These are phyloP conservation scores for Cicer yamashitae DNA, from an alignment of 306 rosid species.

Conservation along the genomic window DNA sequence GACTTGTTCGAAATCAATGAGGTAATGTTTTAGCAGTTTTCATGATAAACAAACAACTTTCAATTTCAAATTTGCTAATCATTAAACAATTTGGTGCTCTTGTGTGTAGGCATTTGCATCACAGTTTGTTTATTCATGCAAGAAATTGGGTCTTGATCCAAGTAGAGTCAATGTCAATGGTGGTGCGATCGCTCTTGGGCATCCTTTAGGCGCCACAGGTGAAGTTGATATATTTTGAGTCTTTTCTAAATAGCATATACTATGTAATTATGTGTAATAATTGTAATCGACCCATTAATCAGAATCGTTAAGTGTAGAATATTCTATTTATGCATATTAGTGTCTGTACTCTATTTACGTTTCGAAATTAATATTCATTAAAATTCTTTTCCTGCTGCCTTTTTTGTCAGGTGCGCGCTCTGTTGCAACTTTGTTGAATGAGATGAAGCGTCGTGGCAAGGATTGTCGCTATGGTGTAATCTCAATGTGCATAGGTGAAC, in stretches of 20 bases:
- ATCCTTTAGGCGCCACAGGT: conserved; percentile 97
- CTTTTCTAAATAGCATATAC: background rate
- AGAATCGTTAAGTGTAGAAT: too few species aligned
- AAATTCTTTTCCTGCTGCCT: background rate
- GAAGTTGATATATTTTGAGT: conserved; percentile 14
- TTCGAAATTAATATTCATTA: too few species aligned
- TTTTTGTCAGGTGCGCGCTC: conserved; percentile 79
- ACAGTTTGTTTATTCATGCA: conserved; percentile 77
- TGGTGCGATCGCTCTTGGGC: conserved; percentile 94
- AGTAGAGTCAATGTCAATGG: conserved; percentile 84
- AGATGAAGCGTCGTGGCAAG: conserved; percentile 87
- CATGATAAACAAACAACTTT: background rate
- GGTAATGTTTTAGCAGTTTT: too few species aligned
- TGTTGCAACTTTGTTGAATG: conserved; percentile 80
- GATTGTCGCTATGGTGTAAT: conserved; percentile 79
- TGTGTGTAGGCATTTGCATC: conserved; percentile 89
- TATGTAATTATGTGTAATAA: too few species aligned
- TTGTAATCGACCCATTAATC: too few species aligned
- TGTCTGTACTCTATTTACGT: too few species aligned
- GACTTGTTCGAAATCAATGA: too few species aligned
- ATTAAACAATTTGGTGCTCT: conserved; percentile 26
- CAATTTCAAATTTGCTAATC: conserved; percentile 32
- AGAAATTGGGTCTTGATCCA: conserved; percentile 83
- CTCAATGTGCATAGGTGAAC: conserved; percentile 93
- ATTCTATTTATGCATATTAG: too few species aligned